Percentiles rank a stretch among this genome's conserved stretches.
Conservation (phyloP, 805 yeast genomes). For the Hanseniaspora clermontiae region DNA sequence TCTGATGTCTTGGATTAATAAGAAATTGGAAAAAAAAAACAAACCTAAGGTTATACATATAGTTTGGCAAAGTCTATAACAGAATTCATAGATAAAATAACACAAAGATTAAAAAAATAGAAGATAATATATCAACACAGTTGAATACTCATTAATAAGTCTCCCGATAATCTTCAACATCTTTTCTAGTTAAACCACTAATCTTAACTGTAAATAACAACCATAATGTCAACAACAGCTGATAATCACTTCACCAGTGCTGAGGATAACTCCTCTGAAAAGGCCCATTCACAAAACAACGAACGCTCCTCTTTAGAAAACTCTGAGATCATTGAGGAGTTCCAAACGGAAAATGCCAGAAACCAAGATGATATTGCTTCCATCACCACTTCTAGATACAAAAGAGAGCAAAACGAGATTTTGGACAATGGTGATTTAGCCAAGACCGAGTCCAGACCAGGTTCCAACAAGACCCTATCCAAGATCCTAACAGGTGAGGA, state of each 20-base stretch:
- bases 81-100: no score
- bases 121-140: no score
- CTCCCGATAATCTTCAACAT: no score
- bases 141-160: no score
- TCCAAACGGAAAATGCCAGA: constrained; percentile 8
- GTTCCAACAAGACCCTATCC: constrained; percentile 29
- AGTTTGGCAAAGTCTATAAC: no score
- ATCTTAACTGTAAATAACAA: no score
- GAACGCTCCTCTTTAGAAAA: background rate
- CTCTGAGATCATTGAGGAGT: constrained; percentile 7
- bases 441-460: constrained; percentile 20
- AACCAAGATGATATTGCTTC: background rate
- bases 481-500: constrained; percentile 33
- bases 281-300: background rate
- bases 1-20: no score
- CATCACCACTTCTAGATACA: background rate
- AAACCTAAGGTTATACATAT: no score
- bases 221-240: background rate
- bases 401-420: constrained; percentile 14
- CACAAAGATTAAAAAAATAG: no score
- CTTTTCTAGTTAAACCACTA: no score
- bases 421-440: constrained; percentile 23
- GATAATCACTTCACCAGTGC: background rate
- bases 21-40: no score
- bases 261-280: background rate